These are phyloP conservation scores for Penicillium silybi DNA, from an alignment of 495 filamentous ascomycete genomes.

Conservation along the genomic window DNA sequence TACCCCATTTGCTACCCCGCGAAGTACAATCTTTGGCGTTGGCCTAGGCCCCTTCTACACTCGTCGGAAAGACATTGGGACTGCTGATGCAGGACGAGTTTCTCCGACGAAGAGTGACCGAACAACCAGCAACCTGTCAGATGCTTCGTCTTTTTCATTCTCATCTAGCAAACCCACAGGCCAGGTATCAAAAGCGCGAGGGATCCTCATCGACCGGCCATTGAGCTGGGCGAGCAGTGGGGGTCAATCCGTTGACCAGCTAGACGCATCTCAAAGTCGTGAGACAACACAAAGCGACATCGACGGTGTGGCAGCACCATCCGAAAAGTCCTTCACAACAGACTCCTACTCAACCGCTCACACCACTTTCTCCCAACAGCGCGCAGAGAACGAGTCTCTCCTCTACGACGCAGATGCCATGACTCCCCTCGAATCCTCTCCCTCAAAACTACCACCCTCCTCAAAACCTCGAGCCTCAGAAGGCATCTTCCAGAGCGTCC, in stretches of 20 bases:
- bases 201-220: constrained; percentile 15
- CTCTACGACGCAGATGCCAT: constrained; percentile 32
- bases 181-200: constrained; percentile 13
- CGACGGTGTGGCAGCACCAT: constrained; percentile 21
- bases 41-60: constrained; percentile 28
- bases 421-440: constrained; percentile 20
- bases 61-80: constrained; percentile 19
- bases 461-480: constrained; percentile 39
- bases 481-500: constrained; percentile 52
- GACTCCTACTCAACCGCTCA: constrained; percentile 67
- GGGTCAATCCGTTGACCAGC: constrained; percentile 23
- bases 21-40: constrained; percentile 27
- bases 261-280: constrained; percentile 19
- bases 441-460: constrained; percentile 29
- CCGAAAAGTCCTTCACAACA: constrained; percentile 41
- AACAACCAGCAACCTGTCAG: constrained; percentile 55
- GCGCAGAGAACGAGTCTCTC: constrained; percentile 62
- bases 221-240: constrained; percentile 25
- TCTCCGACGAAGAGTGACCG: constrained; percentile 52
- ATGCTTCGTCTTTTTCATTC: constrained; percentile 39
- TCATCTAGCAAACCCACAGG: constrained; percentile 19
- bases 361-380: constrained; percentile 56
- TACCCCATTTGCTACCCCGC: constrained; percentile 25
- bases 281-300: constrained; percentile 23
- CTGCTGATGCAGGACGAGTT: constrained; percentile 22